Percentiles rank a stretch among this genome's conserved stretches.
phyloP scores from a whole-genome alignment of 1,284 basidiomycete species.

The Trametes versicolor region DNA sequence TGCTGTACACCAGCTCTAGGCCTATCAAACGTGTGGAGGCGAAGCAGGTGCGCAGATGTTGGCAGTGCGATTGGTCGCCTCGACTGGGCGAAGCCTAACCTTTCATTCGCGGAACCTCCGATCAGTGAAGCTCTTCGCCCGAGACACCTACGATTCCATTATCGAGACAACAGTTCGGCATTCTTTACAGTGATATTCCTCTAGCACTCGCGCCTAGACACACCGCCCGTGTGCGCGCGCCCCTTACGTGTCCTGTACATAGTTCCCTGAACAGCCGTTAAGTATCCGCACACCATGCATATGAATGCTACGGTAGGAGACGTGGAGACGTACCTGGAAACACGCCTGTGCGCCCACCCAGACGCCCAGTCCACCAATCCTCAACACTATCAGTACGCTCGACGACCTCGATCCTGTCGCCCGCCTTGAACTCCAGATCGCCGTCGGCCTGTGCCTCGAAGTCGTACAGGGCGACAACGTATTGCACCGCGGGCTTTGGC shows the following conservation, averaged over 20 bases:
- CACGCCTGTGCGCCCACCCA: slow-evolving; percentile 89
- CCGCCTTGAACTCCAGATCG: slow-evolving; percentile 90
- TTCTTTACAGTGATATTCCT: slow-evolving; percentile 13
- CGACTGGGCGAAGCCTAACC: not conserved
- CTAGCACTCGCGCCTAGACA: not conserved
- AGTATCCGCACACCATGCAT: not conserved
- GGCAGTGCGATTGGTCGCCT: too few relatives aligned
- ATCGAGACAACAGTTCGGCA: slow-evolving; percentile 17
- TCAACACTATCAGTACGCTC: slow-evolving; percentile 87
- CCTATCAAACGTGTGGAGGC: too few relatives aligned
- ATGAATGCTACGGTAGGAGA: not conserved
- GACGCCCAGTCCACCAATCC: slow-evolving; percentile 98
- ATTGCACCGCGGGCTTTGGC: slow-evolving; percentile 73
- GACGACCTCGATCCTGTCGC: slow-evolving; percentile 95
- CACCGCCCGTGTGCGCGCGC: not conserved
- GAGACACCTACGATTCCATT: slow-evolving; percentile 8
- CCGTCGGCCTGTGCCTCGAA: slow-evolving; percentile 94
- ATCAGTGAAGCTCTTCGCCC: not conserved
- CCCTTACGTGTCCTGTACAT: slow-evolving; percentile 57
- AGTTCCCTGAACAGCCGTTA: slow-evolving; percentile 44
- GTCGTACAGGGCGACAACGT: slow-evolving; percentile 96
- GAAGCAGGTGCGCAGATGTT: too few relatives aligned
- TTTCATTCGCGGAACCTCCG: not conserved
- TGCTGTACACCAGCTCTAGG: too few relatives aligned
- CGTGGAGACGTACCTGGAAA: slow-evolving; percentile 83